phyloP scores from a whole-genome alignment of 208 protist genomes.

The Trichomonas gallinae region DNA sequence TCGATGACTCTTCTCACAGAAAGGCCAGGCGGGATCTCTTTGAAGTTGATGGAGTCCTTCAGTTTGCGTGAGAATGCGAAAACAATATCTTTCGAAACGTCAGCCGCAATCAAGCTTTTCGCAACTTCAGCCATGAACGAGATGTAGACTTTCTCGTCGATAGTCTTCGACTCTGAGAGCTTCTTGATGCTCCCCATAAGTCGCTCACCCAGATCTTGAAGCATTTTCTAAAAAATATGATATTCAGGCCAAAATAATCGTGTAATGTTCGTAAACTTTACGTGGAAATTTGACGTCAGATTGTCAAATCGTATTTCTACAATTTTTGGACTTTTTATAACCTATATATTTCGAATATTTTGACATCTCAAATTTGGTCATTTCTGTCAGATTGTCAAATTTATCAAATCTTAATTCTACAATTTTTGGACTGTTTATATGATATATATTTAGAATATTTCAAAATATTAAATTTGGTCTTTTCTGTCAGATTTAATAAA shows the following conservation, averaged over 20 bases:
- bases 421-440: no score
- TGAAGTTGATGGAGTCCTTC: neutral
- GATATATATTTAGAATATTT: no score
- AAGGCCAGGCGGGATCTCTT: neutral
- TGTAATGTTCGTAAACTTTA: neutral
- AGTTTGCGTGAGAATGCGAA: neutral
- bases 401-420: no score
- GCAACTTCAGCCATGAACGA: neutral
- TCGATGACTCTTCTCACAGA: neutral
- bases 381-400: no score
- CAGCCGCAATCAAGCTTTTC: neutral
- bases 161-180: neutral
- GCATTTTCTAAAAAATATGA: neutral
- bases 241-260: neutral
- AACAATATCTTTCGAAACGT: neutral
- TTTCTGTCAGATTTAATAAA: no score
- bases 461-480: no score
- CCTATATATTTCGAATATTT: no score
- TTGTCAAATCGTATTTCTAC: no score
- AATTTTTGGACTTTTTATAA: no score
- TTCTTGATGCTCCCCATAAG: neutral
- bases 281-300: no score
- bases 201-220: conserved; percentile 7
- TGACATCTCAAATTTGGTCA: no score
- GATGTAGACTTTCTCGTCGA: neutral